Percentiles rank a stretch among this genome's conserved stretches.
Conservation (phyloP, 768 basidiomycete species). For the Lanmaoa rubissima region DNA sequence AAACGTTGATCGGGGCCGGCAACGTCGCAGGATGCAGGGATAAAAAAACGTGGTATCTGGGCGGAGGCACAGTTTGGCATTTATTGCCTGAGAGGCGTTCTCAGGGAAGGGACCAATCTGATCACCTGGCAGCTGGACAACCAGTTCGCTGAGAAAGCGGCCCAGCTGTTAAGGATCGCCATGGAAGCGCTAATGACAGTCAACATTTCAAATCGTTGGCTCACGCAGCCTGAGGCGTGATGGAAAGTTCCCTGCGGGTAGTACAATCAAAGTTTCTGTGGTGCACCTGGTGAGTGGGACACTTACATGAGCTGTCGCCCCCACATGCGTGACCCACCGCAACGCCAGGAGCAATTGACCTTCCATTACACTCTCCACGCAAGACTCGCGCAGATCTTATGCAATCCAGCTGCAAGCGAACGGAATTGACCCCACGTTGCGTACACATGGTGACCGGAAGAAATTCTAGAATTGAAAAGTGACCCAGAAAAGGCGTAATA, state of each 20-base stretch:
- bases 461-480: conserved; percentile 15
- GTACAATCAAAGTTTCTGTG: not conserved
- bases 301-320: not conserved
- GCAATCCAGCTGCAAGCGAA: conserved; percentile 11
- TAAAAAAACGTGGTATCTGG: conserved; percentile 14
- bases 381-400: conserved; percentile 7
- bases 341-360: conserved; percentile 1
- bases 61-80: not conserved
- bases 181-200: not conserved
- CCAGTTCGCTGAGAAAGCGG: not conserved
- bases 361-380: conserved; percentile 25
- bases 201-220: not conserved
- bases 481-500: conserved; percentile 10
- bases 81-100: not conserved
- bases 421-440: conserved; percentile 14
- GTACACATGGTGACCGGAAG: conserved; percentile 10
- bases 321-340: conserved; percentile 9
- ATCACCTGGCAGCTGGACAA: not conserved
- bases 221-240: conserved; percentile 3
- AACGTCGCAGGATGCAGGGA: not conserved
- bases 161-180: not conserved
- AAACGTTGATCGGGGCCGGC: not conserved
- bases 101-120: conserved; percentile 3
- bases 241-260: not conserved
- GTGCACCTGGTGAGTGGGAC: not conserved